A percentile compares a stretch with the other conserved stretches of the same genome.
phyloP scores from a whole-genome alignment of 2,329 filamentous ascomycete species.

The Byssoonygena ceratinophila region DNA sequence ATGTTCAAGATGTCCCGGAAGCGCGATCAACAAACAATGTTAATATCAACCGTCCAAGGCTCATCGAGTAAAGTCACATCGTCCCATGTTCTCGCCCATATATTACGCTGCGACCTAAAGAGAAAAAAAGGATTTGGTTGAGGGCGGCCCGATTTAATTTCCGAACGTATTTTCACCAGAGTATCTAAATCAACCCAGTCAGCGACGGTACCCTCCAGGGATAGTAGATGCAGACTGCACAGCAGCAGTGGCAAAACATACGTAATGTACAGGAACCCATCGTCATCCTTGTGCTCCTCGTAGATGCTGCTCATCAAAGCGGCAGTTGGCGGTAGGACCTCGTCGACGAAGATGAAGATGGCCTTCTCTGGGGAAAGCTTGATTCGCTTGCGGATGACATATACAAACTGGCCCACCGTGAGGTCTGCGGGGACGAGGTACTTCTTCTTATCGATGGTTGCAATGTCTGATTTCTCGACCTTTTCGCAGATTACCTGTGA shows the following conservation, averaged over 20 bases:
- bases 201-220: not conserved
- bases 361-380: constrained; percentile 99
- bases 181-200: constrained; percentile 47
- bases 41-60: not conserved
- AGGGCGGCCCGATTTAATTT: constrained; percentile 18
- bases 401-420: constrained; percentile 98
- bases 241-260: constrained; percentile 38
- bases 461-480: constrained; percentile 98
- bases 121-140: not conserved
- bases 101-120: not conserved
- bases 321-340: constrained; percentile 90
- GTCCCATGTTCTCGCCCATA: not conserved
- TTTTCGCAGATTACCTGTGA: constrained; percentile 95
- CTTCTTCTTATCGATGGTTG: constrained; percentile 99
- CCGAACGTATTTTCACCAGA: constrained; percentile 99
- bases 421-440: constrained; percentile 95
- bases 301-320: constrained; percentile 99
- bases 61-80: not conserved
- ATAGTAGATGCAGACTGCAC: not conserved
- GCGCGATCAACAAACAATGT: not conserved
- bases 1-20: not conserved
- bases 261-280: constrained; percentile 96
- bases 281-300: constrained; percentile 90
- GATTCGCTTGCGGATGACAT: constrained; percentile 99
- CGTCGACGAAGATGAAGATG: constrained; percentile 99